phyloP scores from a whole-genome alignment of 495 filamentous ascomycete species.

The Hypomontagnella monticulosa region DNA sequence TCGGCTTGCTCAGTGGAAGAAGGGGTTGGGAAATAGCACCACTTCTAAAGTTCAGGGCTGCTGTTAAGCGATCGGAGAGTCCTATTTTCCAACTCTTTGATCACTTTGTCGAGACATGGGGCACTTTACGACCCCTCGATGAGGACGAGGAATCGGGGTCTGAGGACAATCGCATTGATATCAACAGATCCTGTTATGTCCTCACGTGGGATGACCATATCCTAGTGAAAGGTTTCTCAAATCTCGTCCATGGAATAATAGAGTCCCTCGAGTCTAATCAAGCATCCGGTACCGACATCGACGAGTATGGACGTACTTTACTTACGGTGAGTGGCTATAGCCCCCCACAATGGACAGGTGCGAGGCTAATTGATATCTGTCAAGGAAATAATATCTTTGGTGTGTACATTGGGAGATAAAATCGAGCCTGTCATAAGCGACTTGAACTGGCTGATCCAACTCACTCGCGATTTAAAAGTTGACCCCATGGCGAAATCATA shows the following conservation, averaged over 20 bases:
- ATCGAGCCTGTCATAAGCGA: neutral
- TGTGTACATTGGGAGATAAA: neutral
- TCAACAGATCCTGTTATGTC: too few species aligned
- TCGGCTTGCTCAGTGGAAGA: neutral
- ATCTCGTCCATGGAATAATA: neutral
- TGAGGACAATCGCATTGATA: too few species aligned
- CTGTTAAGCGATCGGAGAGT: conserved; percentile 4
- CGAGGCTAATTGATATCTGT: neutral
- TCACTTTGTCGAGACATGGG: neutral
- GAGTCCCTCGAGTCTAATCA: neutral
- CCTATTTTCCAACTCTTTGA: conserved; percentile 10
- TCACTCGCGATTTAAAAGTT: neutral
- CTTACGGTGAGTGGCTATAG: neutral
- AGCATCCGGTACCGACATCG: conserved; percentile 3
- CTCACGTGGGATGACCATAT: too few species aligned
- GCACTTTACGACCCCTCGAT: too few species aligned
- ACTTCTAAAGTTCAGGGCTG: neutral
- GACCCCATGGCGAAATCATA: neutral
- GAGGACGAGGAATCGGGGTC: too few species aligned
- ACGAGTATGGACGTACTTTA: conserved; percentile 9
- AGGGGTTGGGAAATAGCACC: conserved; percentile 1
- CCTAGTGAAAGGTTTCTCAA: too few species aligned
- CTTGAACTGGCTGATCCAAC: neutral
- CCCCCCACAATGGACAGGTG: neutral
- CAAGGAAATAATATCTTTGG: neutral